Evolutionary conservation across 129 eudicot species (phyloP).

Genomic region (Chrysanthemum makinoi): DNA sequence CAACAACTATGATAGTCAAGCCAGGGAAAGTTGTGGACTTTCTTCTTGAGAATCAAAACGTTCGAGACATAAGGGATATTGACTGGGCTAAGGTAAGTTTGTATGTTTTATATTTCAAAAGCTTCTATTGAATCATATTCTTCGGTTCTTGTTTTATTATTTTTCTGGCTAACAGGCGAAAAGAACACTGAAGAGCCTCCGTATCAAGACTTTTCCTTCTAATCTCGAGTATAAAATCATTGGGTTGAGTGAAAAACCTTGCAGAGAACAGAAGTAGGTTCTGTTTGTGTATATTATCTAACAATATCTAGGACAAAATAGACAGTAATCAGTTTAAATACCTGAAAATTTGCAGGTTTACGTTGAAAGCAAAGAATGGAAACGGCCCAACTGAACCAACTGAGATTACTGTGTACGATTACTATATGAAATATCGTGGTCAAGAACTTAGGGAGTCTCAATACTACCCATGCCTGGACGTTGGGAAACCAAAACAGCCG

Average conservation of each 20-base stretch:
- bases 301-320: neutral
- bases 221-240: constrained; percentile 68
- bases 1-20: constrained; percentile 66
- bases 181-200: constrained; percentile 54
- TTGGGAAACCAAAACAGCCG: constrained; percentile 75
- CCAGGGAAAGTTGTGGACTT: constrained; percentile 81
- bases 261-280: constrained; percentile 59
- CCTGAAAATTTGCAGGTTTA: constrained; percentile 36
- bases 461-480: constrained; percentile 81
- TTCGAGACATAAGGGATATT: constrained; percentile 36
- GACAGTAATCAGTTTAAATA: neutral
- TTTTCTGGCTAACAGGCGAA: constrained; percentile 52
- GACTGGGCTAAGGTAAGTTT: constrained; percentile 68
- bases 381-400: constrained; percentile 29
- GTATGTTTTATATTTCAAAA: neutral
- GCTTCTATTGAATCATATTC: neutral
- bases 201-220: constrained; percentile 48
- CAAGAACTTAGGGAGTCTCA: constrained; percentile 41
- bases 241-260: constrained; percentile 64
- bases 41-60: constrained; percentile 68
- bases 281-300: neutral
- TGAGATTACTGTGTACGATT: constrained; percentile 67
- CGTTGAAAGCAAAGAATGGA: constrained; percentile 40
- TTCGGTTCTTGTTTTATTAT: neutral
- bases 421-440: constrained; percentile 49